Percentiles rank a stretch among this genome's conserved stretches.
Conservation (phyloP, 805 yeast genomes). For the Ogataea siamensis region DNA sequence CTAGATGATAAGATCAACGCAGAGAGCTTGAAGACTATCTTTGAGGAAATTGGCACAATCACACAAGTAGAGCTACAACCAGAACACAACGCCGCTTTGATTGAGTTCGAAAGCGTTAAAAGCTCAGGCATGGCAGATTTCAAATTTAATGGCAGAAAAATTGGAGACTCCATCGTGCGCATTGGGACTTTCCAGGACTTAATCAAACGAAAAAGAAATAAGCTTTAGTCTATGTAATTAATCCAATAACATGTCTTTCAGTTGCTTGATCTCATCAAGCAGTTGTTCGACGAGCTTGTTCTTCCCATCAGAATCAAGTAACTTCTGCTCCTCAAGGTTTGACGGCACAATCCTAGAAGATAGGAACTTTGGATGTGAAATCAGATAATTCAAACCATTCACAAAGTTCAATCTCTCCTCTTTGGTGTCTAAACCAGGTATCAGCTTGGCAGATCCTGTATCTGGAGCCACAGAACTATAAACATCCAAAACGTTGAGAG, state of each 20-base stretch:
- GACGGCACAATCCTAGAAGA: slow-evolving; percentile 65
- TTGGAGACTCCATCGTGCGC: slow-evolving; percentile 33
- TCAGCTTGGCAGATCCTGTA: slow-evolving; percentile 23
- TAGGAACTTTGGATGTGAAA: slow-evolving; percentile 84
- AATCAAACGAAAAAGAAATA: slow-evolving; percentile 9
- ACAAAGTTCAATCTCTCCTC: slow-evolving; percentile 59
- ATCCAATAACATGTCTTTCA: slow-evolving; percentile 43
- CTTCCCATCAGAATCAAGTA: slow-evolving; percentile 47
- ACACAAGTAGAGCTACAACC: slow-evolving; percentile 45
- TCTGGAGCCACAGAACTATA: slow-evolving; percentile 40
- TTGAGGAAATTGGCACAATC: slow-evolving; percentile 39
- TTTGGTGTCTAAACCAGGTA: slow-evolving; percentile 63
- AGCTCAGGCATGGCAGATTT: slow-evolving; percentile 54
- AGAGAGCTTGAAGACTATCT: slow-evolving; percentile 33
- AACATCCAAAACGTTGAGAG: slow-evolving; percentile 53
- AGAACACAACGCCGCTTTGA: slow-evolving; percentile 46
- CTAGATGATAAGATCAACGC: slow-evolving; percentile 39
- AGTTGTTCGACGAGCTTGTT: slow-evolving; percentile 44
- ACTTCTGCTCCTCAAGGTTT: slow-evolving; percentile 60
- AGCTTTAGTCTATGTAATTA: slow-evolving; percentile 11
- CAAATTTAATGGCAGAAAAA: slow-evolving; percentile 37
- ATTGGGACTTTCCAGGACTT: slow-evolving; percentile 37
- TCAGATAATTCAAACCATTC: slow-evolving; percentile 63
- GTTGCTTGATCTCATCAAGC: slow-evolving; percentile 49
- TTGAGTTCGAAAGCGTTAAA: slow-evolving; percentile 41